Conservation (phyloP, 2,329 filamentous ascomycete species). For the Neurospora crassa region DNA sequence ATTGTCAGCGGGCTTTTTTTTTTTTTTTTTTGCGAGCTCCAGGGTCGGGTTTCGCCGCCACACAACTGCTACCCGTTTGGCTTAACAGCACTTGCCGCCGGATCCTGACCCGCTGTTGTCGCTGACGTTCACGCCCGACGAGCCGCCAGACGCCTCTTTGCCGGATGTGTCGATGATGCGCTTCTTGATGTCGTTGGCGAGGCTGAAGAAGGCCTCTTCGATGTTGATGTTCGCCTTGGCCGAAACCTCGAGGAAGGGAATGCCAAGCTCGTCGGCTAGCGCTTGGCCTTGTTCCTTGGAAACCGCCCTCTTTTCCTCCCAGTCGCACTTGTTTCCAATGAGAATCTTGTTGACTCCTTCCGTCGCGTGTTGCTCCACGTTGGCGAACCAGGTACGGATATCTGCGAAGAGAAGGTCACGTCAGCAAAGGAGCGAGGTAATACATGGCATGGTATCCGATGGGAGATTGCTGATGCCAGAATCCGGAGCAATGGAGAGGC, state of each 20-base stretch:
- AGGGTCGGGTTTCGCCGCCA: neutral
- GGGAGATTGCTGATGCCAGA: neutral
- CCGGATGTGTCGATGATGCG: constrained; percentile 87
- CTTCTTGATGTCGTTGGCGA: constrained; percentile 97
- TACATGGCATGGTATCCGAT: constrained; percentile 3
- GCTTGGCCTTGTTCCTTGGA: constrained; percentile 88
- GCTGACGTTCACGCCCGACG: constrained; percentile 58
- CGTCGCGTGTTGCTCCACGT: constrained; percentile 95
- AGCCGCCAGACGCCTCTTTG: constrained; percentile 49
- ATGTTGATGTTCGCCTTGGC: constrained; percentile 99
- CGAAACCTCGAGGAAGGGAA: constrained; percentile 96
- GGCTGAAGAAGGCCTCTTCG: constrained; percentile 93
- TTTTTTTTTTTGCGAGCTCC: neutral
- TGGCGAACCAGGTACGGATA: constrained; percentile 98
- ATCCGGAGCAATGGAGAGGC: neutral
- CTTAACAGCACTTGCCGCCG: constrained; percentile 70
- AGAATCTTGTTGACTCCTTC: constrained; percentile 99
- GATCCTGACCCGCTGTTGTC: constrained; percentile 47
- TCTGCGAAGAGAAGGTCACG: constrained; percentile 43
- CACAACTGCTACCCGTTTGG: neutral
- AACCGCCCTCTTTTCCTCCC: constrained; percentile 97
- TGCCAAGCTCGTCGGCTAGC: constrained; percentile 89
- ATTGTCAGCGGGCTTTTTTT: neutral
- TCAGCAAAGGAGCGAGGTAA: neutral
- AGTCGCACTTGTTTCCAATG: constrained; percentile 99